phyloP scores from a whole-genome alignment of 2,329 filamentous ascomycete species.

The Pestalotiopsis sp. region DNA sequence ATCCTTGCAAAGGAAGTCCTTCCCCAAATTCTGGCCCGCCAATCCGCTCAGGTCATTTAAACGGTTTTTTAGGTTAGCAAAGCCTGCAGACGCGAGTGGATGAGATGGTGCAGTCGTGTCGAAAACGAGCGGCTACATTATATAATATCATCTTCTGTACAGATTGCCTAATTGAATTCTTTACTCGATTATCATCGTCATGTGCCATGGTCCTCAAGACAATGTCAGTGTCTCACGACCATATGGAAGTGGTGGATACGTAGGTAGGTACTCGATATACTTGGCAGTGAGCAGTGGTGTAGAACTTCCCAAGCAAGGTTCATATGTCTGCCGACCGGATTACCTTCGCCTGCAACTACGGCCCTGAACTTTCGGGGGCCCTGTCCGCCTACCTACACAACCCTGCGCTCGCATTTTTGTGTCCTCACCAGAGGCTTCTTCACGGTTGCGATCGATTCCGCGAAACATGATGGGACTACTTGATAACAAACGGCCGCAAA shows the following conservation, averaged over 20 bases:
- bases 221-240: no score
- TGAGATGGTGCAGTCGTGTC: background rate
- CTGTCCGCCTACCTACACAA: background rate
- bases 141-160: background rate
- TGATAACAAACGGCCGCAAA: background rate
- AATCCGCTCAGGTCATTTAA: background rate
- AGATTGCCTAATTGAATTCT: background rate
- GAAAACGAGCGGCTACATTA: background rate
- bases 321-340: background rate
- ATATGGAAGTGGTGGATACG: no score
- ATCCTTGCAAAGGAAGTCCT: background rate
- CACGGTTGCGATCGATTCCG: background rate
- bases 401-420: background rate
- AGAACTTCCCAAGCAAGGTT: background rate
- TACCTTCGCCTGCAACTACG: background rate
- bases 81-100: background rate
- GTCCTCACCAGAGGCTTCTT: background rate
- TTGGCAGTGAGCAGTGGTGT: background rate
- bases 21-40: background rate
- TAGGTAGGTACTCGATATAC: no score
- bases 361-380: background rate
- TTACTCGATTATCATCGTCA: no score
- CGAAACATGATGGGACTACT: background rate
- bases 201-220: no score
- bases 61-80: background rate